Evolutionary conservation across 2,329 filamentous ascomycete genomes (phyloP), one percentile per base, ranked within the genome.

Genomic region (Aspergillus sp.): DNA sequence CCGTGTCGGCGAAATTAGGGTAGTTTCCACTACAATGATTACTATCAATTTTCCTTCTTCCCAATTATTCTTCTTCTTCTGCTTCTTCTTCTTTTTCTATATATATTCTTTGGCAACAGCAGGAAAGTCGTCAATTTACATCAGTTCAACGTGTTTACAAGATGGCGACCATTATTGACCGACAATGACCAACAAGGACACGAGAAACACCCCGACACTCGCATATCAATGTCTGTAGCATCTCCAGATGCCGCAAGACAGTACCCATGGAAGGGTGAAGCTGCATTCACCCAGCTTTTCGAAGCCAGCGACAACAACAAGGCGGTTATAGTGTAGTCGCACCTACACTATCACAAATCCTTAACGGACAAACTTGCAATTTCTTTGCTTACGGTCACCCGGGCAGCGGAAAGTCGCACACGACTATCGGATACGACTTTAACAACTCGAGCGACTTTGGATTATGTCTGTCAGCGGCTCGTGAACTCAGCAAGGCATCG

Each of bases 371-470:
- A 12, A 67, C 54, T 10, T 72, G 69, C 59, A 74, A 66, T 44
- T 67, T 71, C 55, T 72, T 72, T 49, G 71, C 70, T 7, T 73
- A 74, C 46, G 70, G 70, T 3, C 69, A 73, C 53, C 70, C 70
- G 2, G 67, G 66, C 15, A 72, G 68, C 46, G 69, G 69, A 0
- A 73, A 72, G 49, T 65, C 68, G 1, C 69, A 71, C 49, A 72
- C 68, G 0, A 68, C 71, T 43, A 62, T 75, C 5, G 73, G 73
- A 2, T 73, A 74, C 44, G 63, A 74, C 15, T 68, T 64, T 41
- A 58, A 70, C 5, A 49, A 65, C 2, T 25, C 41, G 1, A 49
- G 63, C 3, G 49, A 69, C 19, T 60, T 71, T 22, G 71, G 70
- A 0, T 47, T 74, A 1, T 71, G 66, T 45, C 53, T 73, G 4